Evolutionary conservation across 2,329 filamentous ascomycete species (phyloP).

Genomic region (Rhinocladiella mackenziei): DNA sequence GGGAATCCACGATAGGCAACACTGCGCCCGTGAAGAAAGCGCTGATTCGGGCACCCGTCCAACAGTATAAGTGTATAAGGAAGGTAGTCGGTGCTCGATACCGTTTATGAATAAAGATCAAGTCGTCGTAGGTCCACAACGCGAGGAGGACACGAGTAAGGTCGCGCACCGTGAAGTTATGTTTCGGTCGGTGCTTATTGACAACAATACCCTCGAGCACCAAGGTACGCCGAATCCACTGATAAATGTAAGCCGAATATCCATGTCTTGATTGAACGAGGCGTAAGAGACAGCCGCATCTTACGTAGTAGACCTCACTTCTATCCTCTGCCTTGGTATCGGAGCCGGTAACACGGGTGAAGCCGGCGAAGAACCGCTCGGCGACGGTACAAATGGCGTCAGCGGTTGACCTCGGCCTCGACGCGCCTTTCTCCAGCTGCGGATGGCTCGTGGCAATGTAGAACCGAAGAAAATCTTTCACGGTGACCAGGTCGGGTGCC

Average conservation of each 20-base stretch:
- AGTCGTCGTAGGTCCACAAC: slow-evolving; percentile 21
- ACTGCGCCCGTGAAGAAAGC: slow-evolving; percentile 21
- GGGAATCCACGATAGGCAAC: background rate
- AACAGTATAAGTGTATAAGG: slow-evolving; percentile 21
- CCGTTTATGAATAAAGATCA: slow-evolving; percentile 19
- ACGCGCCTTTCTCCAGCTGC: slow-evolving; percentile 4
- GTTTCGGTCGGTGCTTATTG: slow-evolving; percentile 21
- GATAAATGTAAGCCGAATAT: background rate
- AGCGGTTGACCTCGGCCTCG: slow-evolving; percentile 9
- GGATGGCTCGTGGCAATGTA: slow-evolving; percentile 12
- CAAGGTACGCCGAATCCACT: slow-evolving; percentile 12
- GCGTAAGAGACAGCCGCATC: no score
- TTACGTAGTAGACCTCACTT: slow-evolving; percentile 21
- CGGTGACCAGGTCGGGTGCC: slow-evolving; percentile 16
- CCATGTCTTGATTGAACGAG: background rate
- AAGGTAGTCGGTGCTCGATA: slow-evolving; percentile 17
- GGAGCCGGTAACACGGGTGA: slow-evolving; percentile 12
- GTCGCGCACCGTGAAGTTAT: slow-evolving; percentile 18
- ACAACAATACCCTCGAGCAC: slow-evolving; percentile 17
- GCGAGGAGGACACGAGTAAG: slow-evolving; percentile 12
- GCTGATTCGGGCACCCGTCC: slow-evolving; percentile 20
- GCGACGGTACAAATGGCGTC: slow-evolving; percentile 10
- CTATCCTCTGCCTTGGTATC: slow-evolving; percentile 13
- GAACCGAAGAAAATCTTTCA: slow-evolving; percentile 25
- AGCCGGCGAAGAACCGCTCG: slow-evolving; percentile 25